Percentiles rank a stretch among this genome's conserved stretches.
These are phyloP conservation scores for Barbatosphaeria neglecta DNA, from an alignment of 495 filamentous ascomycete genomes.

Conservation along the genomic window DNA sequence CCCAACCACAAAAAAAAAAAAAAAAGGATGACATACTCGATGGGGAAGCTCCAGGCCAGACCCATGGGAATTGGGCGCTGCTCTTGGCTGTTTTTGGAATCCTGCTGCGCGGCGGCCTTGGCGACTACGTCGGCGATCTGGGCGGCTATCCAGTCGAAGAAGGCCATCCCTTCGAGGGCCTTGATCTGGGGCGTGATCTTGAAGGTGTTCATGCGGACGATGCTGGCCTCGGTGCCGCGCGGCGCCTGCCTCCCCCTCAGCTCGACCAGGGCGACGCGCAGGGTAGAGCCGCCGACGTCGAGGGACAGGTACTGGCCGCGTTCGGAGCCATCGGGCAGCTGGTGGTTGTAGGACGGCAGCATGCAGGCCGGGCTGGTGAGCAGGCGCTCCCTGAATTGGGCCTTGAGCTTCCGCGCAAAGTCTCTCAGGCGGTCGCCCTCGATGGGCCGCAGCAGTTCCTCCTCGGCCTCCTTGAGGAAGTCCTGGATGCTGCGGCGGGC, in stretches of 20 bases:
- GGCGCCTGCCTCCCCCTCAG: conserved; percentile 35
- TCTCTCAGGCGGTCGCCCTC: conserved; percentile 21
- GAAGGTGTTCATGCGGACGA: conserved; percentile 35
- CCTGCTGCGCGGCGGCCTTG: conserved; percentile 18
- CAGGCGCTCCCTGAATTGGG: conserved; percentile 34
- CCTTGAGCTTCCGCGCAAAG: conserved; percentile 31
- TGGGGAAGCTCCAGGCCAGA: conserved; percentile 80
- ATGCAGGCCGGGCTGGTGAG: conserved; percentile 38
- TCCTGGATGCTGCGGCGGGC: conserved; percentile 3
- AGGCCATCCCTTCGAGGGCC: conserved; percentile 31
- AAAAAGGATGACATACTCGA: too few relatives aligned
- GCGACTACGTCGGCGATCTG: conserved; percentile 49
- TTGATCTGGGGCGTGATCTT: conserved; percentile 37
- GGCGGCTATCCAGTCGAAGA: conserved; percentile 78
- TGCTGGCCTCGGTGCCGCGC: conserved; percentile 17
- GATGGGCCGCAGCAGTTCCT: conserved; percentile 24
- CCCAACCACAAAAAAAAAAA: too few relatives aligned
- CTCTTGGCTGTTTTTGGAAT: conserved; percentile 11
- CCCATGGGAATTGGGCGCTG: conserved; percentile 42
- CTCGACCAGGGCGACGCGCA: conserved; percentile 69
- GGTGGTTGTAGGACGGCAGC: conserved; percentile 55
- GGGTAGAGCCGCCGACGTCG: conserved; percentile 65
- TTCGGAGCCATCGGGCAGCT: conserved; percentile 63
- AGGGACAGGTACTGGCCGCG: conserved; percentile 48
- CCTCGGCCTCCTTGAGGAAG: conserved; percentile 24